Evolutionary conservation across 2,329 filamentous ascomycete genomes (phyloP), one percentile per base, ranked within the genome.

Genomic region (Pyrenochaeta sp.): DNA sequence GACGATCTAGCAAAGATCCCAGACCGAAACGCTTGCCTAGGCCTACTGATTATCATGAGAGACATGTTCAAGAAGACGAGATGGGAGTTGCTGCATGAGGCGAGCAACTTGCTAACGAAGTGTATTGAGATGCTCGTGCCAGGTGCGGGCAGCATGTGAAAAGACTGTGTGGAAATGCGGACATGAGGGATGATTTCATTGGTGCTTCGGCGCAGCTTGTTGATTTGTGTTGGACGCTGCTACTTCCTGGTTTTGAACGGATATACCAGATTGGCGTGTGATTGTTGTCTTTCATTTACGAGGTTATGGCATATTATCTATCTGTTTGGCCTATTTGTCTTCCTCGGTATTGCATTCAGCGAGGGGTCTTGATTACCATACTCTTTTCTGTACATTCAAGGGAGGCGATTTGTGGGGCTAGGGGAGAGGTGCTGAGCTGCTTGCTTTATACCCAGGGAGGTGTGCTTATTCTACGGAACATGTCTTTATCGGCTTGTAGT

Each of bases 51-150:
- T 78, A 85, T 97, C 34, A 84, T 99, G 58, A 88, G 90, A 61
- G 90, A 92, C 55, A 90, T 90, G 40, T 97, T 98, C 74, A 83
- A 85, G 64, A 89, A 89, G 69, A 93, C 93, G 32, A 85, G 93
- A 48, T 98, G 94, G 94, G 93, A 98, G 81, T 80, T 98, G 53
- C 81, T 98, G 62, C 90, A 95, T 56, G 95, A 98, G 78, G 94
- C 92, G 36, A 90, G 91, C 32, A 90, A 87, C 24, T 80, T 97
- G 59, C 77, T 98, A 72, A 88, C 84, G 54, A 95, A 93, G 74
- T 97, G 93, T 75, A 91, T 96, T 64, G 83, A 87, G 60, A 84
- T 86, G 78, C 74, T 88, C 9, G 66, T 76, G 22, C 75, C 74
- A 9, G 68, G 72, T 3, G 67, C 62, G 28, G 59, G 59, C 8